Conservation (phyloP, 768 basidiomycete species). For the Porpolomopsis calyptriformis region DNA sequence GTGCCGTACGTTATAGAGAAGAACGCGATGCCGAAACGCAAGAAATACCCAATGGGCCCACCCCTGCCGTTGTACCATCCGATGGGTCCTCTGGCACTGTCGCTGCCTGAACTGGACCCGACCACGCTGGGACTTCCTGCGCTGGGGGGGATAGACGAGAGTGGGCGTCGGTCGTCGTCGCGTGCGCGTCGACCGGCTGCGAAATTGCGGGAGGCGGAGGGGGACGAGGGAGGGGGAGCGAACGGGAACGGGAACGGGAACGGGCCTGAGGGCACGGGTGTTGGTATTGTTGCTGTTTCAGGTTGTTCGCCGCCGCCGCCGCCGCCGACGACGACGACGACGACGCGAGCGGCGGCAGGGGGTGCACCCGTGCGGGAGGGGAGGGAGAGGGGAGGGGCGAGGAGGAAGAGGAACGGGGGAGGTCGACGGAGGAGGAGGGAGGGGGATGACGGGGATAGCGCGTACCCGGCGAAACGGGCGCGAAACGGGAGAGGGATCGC, state of each 20-base stretch:
- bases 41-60: conserved; percentile 21
- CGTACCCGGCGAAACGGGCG: conserved; percentile 63
- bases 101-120: conserved; percentile 55
- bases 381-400: conserved; percentile 1
- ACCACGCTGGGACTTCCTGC: conserved; percentile 44
- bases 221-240: conserved; percentile 14
- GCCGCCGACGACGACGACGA: too few relatives aligned
- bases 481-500: conserved; percentile 35
- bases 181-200: conserved; percentile 38
- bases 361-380: conserved; percentile 3
- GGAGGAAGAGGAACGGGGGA: conserved; percentile 18
- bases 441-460: conserved; percentile 49
- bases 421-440: conserved; percentile 50
- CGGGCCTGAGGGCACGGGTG: conserved; percentile 2
- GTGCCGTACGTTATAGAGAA: too few relatives aligned
- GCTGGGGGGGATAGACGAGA: conserved; percentile 35
- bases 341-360: too few relatives aligned
- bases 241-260: background rate
- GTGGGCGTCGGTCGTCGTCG: conserved; percentile 31
- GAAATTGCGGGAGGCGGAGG: conserved; percentile 41
- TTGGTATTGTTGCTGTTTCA: conserved; percentile 11
- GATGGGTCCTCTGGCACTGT: conserved; percentile 49
- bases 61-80: conserved; percentile 62
- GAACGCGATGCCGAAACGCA: background rate
- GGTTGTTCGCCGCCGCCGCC: too few relatives aligned